Conservation (phyloP, 371 early-diverging fungal genomes). For the Syncephalastrum sp. region DNA sequence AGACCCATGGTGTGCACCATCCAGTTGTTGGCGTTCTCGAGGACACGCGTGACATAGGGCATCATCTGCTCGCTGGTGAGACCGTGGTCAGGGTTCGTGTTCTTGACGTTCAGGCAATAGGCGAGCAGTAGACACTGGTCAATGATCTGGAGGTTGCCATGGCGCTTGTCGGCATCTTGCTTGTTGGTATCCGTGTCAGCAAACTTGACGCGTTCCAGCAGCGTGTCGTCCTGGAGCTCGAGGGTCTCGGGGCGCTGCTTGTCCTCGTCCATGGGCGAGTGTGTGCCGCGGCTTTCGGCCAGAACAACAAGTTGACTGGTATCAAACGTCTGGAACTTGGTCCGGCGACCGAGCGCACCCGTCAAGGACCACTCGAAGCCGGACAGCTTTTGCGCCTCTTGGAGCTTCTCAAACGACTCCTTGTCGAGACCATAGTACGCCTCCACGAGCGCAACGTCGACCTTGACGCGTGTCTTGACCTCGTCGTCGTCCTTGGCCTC, state of each 20-base stretch:
- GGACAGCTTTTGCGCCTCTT: conserved; percentile 73
- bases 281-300: conserved; percentile 62
- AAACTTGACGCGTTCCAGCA: conserved; percentile 80
- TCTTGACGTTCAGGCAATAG: conserved; percentile 88
- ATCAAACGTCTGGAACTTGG: conserved; percentile 89
- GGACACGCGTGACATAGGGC: conserved; percentile 87
- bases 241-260: conserved; percentile 65
- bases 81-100: conserved; percentile 90
- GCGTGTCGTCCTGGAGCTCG: conserved; percentile 86
- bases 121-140: conserved; percentile 92
- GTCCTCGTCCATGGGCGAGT: conserved; percentile 13
- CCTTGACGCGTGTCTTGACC: conserved; percentile 48
- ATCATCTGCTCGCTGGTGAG: conserved; percentile 92
- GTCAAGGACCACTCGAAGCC: conserved; percentile 83
- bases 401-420: conserved; percentile 66
- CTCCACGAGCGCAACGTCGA: conserved; percentile 78
- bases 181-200: conserved; percentile 46
- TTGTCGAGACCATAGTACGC: conserved; percentile 76
- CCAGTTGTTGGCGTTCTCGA: conserved; percentile 95
- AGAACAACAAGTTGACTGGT: conserved; percentile 87
- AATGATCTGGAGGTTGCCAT: conserved; percentile 63
- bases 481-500: conserved; percentile 7
- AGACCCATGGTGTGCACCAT: conserved; percentile 94
- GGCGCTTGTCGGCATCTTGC: conserved; percentile 39
- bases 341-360: conserved; percentile 89